Evolutionary conservation across 2,329 filamentous ascomycete species (phyloP).

Genomic region (Amphichorda felina): DNA sequence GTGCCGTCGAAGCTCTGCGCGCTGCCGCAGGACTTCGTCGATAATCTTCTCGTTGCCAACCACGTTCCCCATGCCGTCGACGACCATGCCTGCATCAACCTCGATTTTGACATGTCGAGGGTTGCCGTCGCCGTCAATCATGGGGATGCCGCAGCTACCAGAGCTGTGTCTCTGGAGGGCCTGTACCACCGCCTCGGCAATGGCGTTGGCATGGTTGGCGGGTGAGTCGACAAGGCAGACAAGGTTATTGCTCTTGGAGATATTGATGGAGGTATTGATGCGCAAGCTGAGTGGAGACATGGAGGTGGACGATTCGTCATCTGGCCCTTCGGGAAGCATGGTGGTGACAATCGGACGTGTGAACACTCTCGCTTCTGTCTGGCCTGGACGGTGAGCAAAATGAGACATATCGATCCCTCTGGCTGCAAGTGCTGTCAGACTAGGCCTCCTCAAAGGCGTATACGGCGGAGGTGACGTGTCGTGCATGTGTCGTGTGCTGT

Average conservation of each 20-base stretch:
- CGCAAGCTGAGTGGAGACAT: slow-evolving; percentile 29
- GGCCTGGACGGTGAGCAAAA: not conserved
- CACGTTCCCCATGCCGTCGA: slow-evolving; percentile 31
- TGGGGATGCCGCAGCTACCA: slow-evolving; percentile 25
- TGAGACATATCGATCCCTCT: not conserved
- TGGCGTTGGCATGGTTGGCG: slow-evolving; percentile 23
- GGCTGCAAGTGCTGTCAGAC: not conserved
- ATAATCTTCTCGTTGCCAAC: slow-evolving; percentile 22
- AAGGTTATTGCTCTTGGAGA: slow-evolving; percentile 36
- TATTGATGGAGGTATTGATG: slow-evolving; percentile 33
- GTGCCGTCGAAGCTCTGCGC: slow-evolving; percentile 7
- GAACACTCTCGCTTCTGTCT: not conserved
- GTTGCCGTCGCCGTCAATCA: slow-evolving; percentile 32
- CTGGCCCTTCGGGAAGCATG: slow-evolving; percentile 4
- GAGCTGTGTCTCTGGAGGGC: slow-evolving; percentile 29
- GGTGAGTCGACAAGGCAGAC: slow-evolving; percentile 28
- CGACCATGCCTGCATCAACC: slow-evolving; percentile 31
- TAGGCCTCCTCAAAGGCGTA: not conserved
- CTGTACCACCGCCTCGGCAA: slow-evolving; percentile 31
- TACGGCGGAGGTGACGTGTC: slow-evolving; percentile 1
- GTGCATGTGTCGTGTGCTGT: not conserved
- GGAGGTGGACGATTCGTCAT: slow-evolving; percentile 7
- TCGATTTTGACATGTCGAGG: slow-evolving; percentile 27
- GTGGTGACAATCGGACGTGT: not conserved
- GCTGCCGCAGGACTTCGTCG: slow-evolving; percentile 13